phyloP scores from a whole-genome alignment of 805 yeast species.

The Nakazawaea molendinolei region DNA sequence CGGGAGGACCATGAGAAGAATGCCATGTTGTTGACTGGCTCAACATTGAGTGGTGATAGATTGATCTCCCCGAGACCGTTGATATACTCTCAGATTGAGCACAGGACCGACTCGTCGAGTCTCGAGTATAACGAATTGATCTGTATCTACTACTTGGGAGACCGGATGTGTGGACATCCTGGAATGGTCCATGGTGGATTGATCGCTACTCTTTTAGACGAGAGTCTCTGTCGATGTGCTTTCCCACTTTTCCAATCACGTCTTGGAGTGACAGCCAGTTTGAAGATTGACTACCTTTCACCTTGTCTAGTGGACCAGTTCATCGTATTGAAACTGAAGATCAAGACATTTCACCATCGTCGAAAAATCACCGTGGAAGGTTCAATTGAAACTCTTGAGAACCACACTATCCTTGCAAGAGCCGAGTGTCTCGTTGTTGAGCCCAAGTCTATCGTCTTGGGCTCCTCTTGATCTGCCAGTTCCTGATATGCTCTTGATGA shows the following conservation, averaged over 20 bases:
- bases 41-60: conserved; percentile 10
- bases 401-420: conserved; percentile 1
- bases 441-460: conserved; percentile 7
- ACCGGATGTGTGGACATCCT: conserved; percentile 36
- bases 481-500: not conserved
- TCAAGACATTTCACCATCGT: conserved; percentile 28
- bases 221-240: conserved; percentile 44
- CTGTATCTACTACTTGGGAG: conserved; percentile 40
- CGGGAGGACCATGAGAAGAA: conserved; percentile 7
- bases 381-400: conserved; percentile 25
- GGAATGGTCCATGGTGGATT: conserved; percentile 50
- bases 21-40: conserved; percentile 11
- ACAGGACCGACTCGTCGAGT: not conserved
- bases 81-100: conserved; percentile 9
- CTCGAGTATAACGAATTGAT: conserved; percentile 32
- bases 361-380: conserved; percentile 36
- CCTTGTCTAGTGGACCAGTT: conserved; percentile 34
- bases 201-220: conserved; percentile 46
- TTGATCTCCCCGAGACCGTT: conserved; percentile 12
- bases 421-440: conserved; percentile 10
- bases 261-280: conserved; percentile 44
- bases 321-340: conserved; percentile 31
- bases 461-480: too few relatives aligned
- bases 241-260: conserved; percentile 38
- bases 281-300: conserved; percentile 33